Conservation (phyloP, 495 filamentous ascomycete genomes). For the Cenococcum geophilum region DNA sequence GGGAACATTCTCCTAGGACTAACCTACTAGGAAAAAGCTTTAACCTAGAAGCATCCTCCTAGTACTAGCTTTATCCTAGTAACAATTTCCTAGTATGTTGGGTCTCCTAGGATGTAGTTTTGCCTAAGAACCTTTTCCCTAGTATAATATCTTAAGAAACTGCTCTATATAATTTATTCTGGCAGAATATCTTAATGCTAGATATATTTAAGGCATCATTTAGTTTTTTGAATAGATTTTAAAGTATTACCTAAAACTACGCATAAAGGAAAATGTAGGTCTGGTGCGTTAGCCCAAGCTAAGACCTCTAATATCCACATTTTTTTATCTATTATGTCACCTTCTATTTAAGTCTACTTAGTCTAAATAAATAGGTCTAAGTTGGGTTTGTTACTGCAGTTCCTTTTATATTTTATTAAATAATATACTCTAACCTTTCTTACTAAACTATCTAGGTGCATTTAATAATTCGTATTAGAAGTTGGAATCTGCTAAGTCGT, state of each 20-base stretch:
- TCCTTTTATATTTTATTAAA: neutral
- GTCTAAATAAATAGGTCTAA: too few species aligned
- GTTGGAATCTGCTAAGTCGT: too few species aligned
- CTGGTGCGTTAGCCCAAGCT: neutral
- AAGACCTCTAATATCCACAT: neutral
- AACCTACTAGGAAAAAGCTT: too few species aligned
- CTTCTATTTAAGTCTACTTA: neutral
- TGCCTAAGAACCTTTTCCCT: conserved; percentile 5
- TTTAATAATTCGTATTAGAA: too few species aligned
- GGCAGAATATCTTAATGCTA: conserved; percentile 12
- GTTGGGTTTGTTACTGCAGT: too few species aligned
- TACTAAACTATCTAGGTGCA: neutral
- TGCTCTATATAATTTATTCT: conserved; percentile 4
- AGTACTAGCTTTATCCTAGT: neutral
- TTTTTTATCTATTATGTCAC: neutral
- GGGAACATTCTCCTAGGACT: too few species aligned
- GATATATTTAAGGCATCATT: conserved; percentile 9
- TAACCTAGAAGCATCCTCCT: too few species aligned
- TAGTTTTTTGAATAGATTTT: conserved; percentile 3
- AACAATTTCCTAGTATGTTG: neutral
- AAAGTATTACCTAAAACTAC: conserved; percentile 8
- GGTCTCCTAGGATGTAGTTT: conserved; percentile 4
- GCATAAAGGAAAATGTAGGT: neutral
- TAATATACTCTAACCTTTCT: neutral
- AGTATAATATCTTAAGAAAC: conserved; percentile 8